Evolutionary conservation across 1,139 yeast genomes (phyloP), one percentile per base, ranked within the genome.

Genomic region (Pichia sp.): DNA sequence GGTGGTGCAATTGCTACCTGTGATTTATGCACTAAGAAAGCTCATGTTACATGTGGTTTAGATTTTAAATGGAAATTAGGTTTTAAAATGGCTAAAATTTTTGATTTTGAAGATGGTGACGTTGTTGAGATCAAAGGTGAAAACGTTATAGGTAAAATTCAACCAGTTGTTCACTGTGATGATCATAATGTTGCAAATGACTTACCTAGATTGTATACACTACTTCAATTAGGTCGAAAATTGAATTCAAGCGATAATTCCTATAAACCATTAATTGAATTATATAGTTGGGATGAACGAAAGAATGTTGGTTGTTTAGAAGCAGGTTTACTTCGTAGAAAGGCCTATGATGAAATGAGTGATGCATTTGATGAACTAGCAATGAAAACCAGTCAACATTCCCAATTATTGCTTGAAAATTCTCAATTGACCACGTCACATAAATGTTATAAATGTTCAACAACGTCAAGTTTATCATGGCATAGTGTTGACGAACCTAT

Each of bases 11-110:
- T 76, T 31, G 59, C 65, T 1, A 51, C 57, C 18, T 80, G 86
- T 59, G 63, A 65, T 8, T 48, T 64, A 3, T 80, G 85, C 54
- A 53, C 61, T 1, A 60, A 61, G 3, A 52, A 58, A 5, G 70
- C 70, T 49, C 96, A 87, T 64, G 71, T 79, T 0, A 83, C 86
- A 0, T 87, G 96, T 69, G 89, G 86, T 3, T 78, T 75, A 53
- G 77, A 73, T 53, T 61, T 72, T 3, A 69, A 68, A 8, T 75
- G 67, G 58, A 65, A 64, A 42, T 54, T 78, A 25, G 80, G 82
- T 2, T 80, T 80, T 58, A 66, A 65, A 42, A 55, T 80, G 5
- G 31, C 61, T 2, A 51, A 53, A 1, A 54, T 54, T 28, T 42
- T 58, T 50, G 42, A 57, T 50, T 11, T 46, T 41, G 7, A 38